Conservation (phyloP, 192 early-diverging fungal species). For the Coemansia sp. region DNA sequence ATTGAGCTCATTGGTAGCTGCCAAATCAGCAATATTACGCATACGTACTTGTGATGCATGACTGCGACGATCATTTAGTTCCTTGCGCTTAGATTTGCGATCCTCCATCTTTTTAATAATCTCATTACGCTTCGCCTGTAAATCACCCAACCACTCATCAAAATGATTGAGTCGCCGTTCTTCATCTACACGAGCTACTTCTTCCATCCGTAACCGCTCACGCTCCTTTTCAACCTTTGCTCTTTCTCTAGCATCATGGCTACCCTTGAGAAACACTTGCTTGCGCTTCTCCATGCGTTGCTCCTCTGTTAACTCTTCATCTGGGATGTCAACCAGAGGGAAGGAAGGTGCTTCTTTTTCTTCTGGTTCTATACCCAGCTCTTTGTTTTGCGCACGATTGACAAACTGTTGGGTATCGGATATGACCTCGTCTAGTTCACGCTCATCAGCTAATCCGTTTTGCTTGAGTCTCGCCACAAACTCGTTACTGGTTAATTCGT, state of each 20-base stretch:
- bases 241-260: conserved; percentile 70
- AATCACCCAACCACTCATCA: conserved; percentile 67
- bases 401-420: conserved; percentile 65
- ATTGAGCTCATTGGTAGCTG: conserved; percentile 42
- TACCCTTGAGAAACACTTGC: conserved; percentile 73
- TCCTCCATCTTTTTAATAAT: conserved; percentile 70
- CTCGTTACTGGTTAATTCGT: conserved; percentile 12
- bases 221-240: conserved; percentile 69
- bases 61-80: conserved; percentile 83
- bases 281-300: conserved; percentile 83
- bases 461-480: conserved; percentile 54
- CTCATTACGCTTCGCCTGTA: conserved; percentile 57
- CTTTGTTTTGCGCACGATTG: conserved; percentile 69
- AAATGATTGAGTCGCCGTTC: conserved; percentile 65
- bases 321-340: conserved; percentile 72
- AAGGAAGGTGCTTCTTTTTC: conserved; percentile 76
- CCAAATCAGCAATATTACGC: conserved; percentile 81
- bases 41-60: conserved; percentile 81
- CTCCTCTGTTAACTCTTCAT: conserved; percentile 72
- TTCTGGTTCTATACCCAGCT: conserved; percentile 73
- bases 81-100: conserved; percentile 63
- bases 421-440: conserved; percentile 71
- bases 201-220: conserved; percentile 52
- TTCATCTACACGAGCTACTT: conserved; percentile 65
- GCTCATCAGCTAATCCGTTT: conserved; percentile 62